phyloP scores from a whole-genome alignment of 2,329 filamentous ascomycete species.

The Sporothrix pallida region DNA sequence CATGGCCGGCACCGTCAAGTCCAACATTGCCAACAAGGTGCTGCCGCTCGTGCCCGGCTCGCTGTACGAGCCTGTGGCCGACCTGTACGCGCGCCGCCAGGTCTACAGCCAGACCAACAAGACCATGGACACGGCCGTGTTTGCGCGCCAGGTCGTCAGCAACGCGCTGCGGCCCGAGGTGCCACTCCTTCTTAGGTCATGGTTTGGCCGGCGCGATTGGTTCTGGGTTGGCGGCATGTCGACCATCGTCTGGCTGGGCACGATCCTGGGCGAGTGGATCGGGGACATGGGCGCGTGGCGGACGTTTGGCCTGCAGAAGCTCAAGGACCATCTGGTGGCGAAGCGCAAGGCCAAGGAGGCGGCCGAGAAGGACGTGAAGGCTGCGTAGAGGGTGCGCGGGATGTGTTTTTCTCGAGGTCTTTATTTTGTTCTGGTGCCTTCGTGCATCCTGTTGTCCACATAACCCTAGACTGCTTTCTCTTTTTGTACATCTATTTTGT shows the following conservation, averaged over 20 bases:
- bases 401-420: not conserved
- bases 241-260: conserved; percentile 49
- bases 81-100: conserved; percentile 54
- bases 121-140: conserved; percentile 53
- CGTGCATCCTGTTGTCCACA: not conserved
- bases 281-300: conserved; percentile 45
- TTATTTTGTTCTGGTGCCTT: not conserved
- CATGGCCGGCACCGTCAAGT: conserved; percentile 60
- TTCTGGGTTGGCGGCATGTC: conserved; percentile 50
- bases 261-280: conserved; percentile 52
- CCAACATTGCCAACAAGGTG: conserved; percentile 54
- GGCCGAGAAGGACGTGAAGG: conserved; percentile 6
- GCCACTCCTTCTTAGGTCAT: conserved; percentile 44
- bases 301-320: conserved; percentile 45
- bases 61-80: conserved; percentile 54
- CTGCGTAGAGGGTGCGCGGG: not conserved
- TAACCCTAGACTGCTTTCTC: not conserved
- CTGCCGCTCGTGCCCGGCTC: conserved; percentile 53
- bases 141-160: conserved; percentile 51
- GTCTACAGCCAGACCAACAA: conserved; percentile 56
- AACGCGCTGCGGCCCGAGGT: conserved; percentile 49
- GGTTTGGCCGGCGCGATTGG: conserved; percentile 52
- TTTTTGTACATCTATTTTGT: not conserved
- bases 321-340: conserved; percentile 43
- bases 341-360: conserved; percentile 36